A percentile compares a stretch with the other conserved stretches of the same genome.
Conservation (phyloP, 2,329 filamentous ascomycete genomes). For the Huntiella moniliformis region DNA sequence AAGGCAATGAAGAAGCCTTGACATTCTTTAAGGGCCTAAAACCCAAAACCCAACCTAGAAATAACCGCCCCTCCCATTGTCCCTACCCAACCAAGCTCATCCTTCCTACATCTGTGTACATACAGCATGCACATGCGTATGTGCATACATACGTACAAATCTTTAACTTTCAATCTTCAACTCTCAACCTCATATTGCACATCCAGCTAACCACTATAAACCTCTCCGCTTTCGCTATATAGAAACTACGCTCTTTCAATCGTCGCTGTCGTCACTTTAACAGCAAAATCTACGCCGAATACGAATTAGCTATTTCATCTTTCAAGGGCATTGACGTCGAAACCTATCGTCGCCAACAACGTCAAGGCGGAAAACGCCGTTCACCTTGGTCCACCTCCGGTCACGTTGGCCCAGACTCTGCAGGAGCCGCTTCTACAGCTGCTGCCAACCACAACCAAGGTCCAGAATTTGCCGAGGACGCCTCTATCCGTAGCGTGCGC, state of each 20-base stretch:
- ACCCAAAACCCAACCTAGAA: too few relatives aligned
- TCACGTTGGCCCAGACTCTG: background rate
- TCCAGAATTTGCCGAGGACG: too few relatives aligned
- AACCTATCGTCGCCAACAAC: background rate
- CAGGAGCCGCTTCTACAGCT: background rate
- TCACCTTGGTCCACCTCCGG: too few relatives aligned
- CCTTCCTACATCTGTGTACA: background rate
- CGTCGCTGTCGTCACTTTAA: conserved; percentile 1
- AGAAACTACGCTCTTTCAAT: background rate
- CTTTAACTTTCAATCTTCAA: background rate
- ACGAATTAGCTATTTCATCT: conserved; percentile 5
- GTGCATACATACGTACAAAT: background rate
- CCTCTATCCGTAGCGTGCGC: too few relatives aligned
- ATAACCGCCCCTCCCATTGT: background rate
- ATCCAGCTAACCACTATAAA: background rate
- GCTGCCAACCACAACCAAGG: too few relatives aligned
- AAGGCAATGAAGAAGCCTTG: too few relatives aligned
- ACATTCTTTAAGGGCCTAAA: too few relatives aligned
- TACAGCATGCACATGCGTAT: background rate
- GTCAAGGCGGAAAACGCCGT: too few relatives aligned
- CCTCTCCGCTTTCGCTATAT: background rate
- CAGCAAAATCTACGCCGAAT: conserved; percentile 5
- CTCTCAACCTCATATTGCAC: background rate
- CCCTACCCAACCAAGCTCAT: background rate
- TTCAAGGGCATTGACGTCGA: conserved; percentile 2